A percentile compares a stretch with the other conserved stretches of the same genome.
Conservation (phyloP, 2,329 filamentous ascomycete genomes). For the Fusarium sp. region DNA sequence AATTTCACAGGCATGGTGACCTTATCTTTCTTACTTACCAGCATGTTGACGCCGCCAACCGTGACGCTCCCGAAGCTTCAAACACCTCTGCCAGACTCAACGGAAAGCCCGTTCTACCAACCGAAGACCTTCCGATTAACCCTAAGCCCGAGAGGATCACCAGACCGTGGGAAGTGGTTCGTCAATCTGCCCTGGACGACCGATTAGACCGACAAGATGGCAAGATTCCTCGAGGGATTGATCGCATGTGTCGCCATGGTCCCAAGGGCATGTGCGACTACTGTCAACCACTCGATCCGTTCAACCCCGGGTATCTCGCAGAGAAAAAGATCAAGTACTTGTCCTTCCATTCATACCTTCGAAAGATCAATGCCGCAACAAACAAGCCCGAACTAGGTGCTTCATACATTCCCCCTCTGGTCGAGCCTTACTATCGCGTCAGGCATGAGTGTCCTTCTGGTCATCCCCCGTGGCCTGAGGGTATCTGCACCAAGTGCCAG, state of each 20-base stretch:
- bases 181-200: slow-evolving; percentile 90
- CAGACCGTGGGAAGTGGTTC: slow-evolving; percentile 83
- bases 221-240: slow-evolving; percentile 82
- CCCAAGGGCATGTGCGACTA: slow-evolving; percentile 99
- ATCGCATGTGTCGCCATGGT: slow-evolving; percentile 96
- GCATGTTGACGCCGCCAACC: slow-evolving; percentile 62
- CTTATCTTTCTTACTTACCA: slow-evolving; percentile 89
- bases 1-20: slow-evolving; percentile 77
- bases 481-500: slow-evolving; percentile 98
- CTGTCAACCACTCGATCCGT: slow-evolving; percentile 96
- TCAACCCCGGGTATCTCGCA: slow-evolving; percentile 85
- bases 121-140: slow-evolving; percentile 75
- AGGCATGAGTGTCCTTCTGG: slow-evolving; percentile 90
- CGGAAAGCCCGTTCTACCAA: slow-evolving; percentile 78
- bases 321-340: slow-evolving; percentile 99
- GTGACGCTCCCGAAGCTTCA: slow-evolving; percentile 47
- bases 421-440: slow-evolving; percentile 92
- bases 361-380: slow-evolving; percentile 95
- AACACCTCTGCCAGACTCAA: slow-evolving; percentile 77
- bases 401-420: slow-evolving; percentile 95
- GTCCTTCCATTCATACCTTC: slow-evolving; percentile 93
- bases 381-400: slow-evolving; percentile 95
- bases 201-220: slow-evolving; percentile 87
- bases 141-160: slow-evolving; percentile 73
- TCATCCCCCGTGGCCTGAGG: slow-evolving; percentile 93